phyloP scores from a whole-genome alignment of 768 basidiomycete genomes.

The Pulveroboletus sp. region DNA sequence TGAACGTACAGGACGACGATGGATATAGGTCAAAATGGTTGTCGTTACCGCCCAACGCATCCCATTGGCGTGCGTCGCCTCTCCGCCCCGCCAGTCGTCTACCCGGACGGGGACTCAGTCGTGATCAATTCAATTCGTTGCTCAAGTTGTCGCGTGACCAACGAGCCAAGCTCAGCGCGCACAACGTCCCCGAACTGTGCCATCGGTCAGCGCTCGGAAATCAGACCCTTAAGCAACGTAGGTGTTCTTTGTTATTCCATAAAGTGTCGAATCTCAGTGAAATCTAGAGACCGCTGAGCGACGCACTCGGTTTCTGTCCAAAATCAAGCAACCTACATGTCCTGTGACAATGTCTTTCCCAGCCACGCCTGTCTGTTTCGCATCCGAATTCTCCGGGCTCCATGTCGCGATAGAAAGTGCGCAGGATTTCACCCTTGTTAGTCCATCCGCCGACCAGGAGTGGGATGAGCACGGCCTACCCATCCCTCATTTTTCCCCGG shows the following conservation, averaged over 20 bases:
- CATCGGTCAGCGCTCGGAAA: slow-evolving; percentile 73
- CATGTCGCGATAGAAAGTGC: slow-evolving; percentile 39
- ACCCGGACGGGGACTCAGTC: slow-evolving; percentile 53
- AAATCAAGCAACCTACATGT: slow-evolving; percentile 64
- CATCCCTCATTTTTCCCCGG: neutral
- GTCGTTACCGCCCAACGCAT: slow-evolving; percentile 40
- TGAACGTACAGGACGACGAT: slow-evolving; percentile 39
- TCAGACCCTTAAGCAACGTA: slow-evolving; percentile 74
- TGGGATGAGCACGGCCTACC: slow-evolving; percentile 51
- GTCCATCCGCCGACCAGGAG: neutral
- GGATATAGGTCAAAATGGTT: slow-evolving; percentile 56
- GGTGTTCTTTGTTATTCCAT: slow-evolving; percentile 22
- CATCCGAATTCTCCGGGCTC: slow-evolving; percentile 60
- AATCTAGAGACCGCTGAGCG: slow-evolving; percentile 53
- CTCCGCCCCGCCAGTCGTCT: slow-evolving; percentile 35
- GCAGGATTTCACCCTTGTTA: neutral
- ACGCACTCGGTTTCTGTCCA: slow-evolving; percentile 73
- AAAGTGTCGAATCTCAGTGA: slow-evolving; percentile 1
- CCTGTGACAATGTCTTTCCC: slow-evolving; percentile 55
- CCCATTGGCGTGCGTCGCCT: slow-evolving; percentile 43
- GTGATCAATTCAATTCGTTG: slow-evolving; percentile 60
- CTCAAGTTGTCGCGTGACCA: slow-evolving; percentile 61
- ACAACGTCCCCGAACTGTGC: slow-evolving; percentile 57
- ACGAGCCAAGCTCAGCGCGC: slow-evolving; percentile 43
- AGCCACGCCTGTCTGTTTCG: slow-evolving; percentile 64